Evolutionary conservation across 148 eudicot genomes (phyloP).

Genomic region (Camellia sinensis): DNA sequence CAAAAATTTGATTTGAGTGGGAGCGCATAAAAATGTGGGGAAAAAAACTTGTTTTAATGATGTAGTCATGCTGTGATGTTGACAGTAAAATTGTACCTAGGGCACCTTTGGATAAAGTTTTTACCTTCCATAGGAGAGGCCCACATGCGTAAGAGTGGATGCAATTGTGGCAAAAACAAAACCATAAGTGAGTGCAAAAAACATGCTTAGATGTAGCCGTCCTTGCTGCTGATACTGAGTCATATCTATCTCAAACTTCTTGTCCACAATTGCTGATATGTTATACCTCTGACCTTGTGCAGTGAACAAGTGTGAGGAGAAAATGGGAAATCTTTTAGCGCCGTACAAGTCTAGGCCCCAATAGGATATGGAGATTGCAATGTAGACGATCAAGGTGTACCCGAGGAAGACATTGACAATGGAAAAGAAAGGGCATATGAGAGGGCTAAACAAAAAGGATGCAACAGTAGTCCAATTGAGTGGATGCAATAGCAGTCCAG

Average conservation of each 20-base stretch:
- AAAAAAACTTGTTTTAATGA: not conserved
- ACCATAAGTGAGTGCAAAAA: constrained; percentile 89
- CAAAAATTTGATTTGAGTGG: not conserved
- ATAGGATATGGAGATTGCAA: constrained; percentile 65
- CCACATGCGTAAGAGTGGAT: constrained; percentile 75
- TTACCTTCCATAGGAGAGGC: constrained; percentile 84
- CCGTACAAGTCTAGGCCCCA: constrained; percentile 79
- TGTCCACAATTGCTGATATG: constrained; percentile 68
- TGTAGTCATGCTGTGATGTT: not conserved
- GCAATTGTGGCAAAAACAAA: constrained; percentile 92
- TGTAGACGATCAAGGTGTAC: constrained; percentile 58
- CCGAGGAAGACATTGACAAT: constrained; percentile 69
- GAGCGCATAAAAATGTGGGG: not conserved
- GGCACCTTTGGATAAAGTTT: not conserved
- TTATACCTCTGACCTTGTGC: constrained; percentile 64
- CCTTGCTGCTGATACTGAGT: constrained; percentile 58
- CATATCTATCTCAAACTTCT: constrained; percentile 65
- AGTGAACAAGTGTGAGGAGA: constrained; percentile 75
- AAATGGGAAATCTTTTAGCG: constrained; percentile 73
- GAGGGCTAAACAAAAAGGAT: constrained; percentile 79
- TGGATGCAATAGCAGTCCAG: too few species aligned
- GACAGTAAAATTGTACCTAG: not conserved
- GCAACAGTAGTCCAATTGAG: constrained; percentile 85
- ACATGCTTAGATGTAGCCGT: constrained; percentile 71
- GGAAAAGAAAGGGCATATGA: constrained; percentile 76